Percentiles rank a stretch among this genome's conserved stretches.
Conservation (phyloP, 495 filamentous ascomycete species). For the Lepidopterella palustris region DNA sequence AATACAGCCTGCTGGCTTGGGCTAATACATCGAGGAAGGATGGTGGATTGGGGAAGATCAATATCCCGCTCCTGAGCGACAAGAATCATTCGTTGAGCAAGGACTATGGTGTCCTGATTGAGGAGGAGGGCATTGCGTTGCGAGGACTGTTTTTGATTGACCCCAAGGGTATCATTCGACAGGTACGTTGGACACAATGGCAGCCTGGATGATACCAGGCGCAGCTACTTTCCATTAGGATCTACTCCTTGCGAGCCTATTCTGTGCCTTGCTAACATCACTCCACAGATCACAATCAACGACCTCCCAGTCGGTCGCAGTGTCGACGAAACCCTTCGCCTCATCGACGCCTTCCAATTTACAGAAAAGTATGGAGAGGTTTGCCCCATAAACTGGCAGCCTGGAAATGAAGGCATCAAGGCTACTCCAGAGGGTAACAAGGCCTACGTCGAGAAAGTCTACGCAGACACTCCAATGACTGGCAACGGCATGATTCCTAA, state of each 20-base stretch:
- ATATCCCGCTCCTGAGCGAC: conserved; percentile 51
- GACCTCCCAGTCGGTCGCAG: conserved; percentile 53
- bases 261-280: neutral
- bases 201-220: neutral
- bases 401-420: conserved; percentile 48
- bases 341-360: conserved; percentile 55
- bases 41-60: conserved; percentile 48
- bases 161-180: conserved; percentile 47
- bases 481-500: conserved; percentile 13
- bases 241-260: too few relatives aligned
- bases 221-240: too few relatives aligned
- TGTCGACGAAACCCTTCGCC: conserved; percentile 52
- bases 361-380: conserved; percentile 54
- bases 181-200: conserved; percentile 29
- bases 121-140: conserved; percentile 51
- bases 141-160: conserved; percentile 57
- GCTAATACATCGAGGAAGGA: conserved; percentile 45
- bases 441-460: conserved; percentile 30
- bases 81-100: conserved; percentile 49
- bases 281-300: conserved; percentile 49
- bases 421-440: conserved; percentile 32
- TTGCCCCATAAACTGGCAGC: conserved; percentile 52
- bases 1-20: conserved; percentile 52
- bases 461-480: conserved; percentile 21
- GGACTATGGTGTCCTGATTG: conserved; percentile 53